phyloP scores from a whole-genome alignment of 192 early-diverging fungal species.

The Backusella macrospora region DNA sequence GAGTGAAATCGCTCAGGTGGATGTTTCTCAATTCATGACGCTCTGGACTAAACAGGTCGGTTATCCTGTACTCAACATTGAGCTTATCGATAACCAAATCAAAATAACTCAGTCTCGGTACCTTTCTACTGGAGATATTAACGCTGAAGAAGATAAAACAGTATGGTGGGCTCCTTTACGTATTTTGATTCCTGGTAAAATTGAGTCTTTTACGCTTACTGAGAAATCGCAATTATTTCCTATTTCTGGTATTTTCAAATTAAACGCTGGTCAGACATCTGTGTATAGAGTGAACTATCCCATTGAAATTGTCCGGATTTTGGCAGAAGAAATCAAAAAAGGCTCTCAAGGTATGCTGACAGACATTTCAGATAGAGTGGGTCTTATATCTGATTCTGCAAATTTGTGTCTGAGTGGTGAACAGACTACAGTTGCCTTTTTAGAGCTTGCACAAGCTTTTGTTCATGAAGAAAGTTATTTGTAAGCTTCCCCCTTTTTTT shows the following conservation, averaged over 20 bases:
- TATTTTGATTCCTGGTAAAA: conserved; percentile 43
- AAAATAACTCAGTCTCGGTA: conserved; percentile 82
- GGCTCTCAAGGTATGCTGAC: conserved; percentile 54
- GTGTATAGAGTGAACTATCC: conserved; percentile 89
- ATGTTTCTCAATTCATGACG: conserved; percentile 89
- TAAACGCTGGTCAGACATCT: conserved; percentile 81
- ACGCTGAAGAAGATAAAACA: conserved; percentile 74
- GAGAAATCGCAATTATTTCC: conserved; percentile 47
- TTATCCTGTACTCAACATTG: conserved; percentile 82
- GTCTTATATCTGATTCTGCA: conserved; percentile 81
- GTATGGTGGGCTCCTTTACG: conserved; percentile 90
- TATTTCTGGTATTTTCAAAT: conserved; percentile 68
- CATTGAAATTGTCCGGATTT: conserved; percentile 47
- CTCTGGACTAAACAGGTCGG: conserved; percentile 90
- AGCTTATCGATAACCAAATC: conserved; percentile 53
- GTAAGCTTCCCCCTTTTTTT: conserved; percentile 27
- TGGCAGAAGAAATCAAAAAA: conserved; percentile 58
- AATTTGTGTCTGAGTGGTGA: conserved; percentile 80
- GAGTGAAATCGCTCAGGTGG: conserved; percentile 73
- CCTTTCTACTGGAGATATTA: conserved; percentile 80
- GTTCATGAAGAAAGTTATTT: conserved; percentile 81
- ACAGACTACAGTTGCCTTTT: conserved; percentile 68
- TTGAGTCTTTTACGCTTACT: conserved; percentile 36
- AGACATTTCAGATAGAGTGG: conserved; percentile 74
- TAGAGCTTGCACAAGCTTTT: conserved; percentile 76